Evolutionary conservation across 176 grass and related monocot genomes (phyloP).

Genomic region (Raddia distichophylla): DNA sequence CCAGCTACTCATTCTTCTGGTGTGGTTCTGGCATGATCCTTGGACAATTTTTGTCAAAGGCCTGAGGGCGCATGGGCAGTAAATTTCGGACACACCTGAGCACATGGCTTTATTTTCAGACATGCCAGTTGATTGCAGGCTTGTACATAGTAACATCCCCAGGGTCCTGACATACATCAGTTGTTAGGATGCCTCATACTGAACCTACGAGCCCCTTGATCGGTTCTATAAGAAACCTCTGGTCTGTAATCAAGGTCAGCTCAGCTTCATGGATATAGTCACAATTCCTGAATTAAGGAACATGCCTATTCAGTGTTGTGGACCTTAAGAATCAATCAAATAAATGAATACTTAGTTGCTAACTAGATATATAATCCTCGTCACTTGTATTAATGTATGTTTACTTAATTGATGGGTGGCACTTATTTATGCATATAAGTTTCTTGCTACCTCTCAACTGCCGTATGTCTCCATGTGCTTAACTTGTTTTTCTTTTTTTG

Average conservation of each 20-base stretch:
- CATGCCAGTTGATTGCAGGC: too few relatives aligned
- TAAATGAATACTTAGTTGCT: background rate
- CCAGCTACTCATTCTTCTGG: background rate
- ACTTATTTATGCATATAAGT: background rate
- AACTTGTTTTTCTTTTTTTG: slow-evolving; percentile 16
- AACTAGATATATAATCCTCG: background rate
- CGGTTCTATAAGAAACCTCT: background rate
- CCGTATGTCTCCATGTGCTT: background rate
- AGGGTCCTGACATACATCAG: too few relatives aligned
- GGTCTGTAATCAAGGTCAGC: background rate
- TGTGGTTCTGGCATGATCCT: background rate
- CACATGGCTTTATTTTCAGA: too few relatives aligned
- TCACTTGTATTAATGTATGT: background rate
- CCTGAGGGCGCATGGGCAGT: background rate
- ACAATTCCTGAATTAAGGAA: background rate
- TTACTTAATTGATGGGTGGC: slow-evolving; percentile 5
- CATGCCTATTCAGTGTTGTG: background rate
- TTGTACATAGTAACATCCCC: too few relatives aligned
- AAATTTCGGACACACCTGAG: background rate
- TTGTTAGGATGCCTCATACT: too few relatives aligned
- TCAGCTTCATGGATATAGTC: background rate
- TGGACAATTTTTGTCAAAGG: background rate
- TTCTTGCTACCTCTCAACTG: slow-evolving; percentile 10
- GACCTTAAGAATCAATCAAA: background rate
- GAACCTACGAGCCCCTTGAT: background rate